phyloP scores from a whole-genome alignment of 345 rosid species.

The Punica granatum region DNA sequence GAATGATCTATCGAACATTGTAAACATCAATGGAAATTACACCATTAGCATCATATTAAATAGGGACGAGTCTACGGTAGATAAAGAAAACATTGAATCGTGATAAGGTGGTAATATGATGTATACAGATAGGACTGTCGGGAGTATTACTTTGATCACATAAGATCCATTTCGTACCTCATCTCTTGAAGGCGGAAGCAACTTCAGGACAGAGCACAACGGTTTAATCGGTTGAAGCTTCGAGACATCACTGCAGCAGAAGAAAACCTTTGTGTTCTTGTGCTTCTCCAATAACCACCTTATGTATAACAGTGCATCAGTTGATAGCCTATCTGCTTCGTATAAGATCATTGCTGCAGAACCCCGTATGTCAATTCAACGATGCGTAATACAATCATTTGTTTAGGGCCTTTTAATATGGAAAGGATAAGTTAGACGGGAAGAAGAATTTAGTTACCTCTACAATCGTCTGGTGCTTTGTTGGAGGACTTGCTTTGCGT shows the following conservation, averaged over 20 bases:
- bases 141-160: background rate
- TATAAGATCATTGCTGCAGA: conserved; percentile 35
- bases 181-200: conserved; percentile 35
- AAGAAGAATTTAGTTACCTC: conserved; percentile 20
- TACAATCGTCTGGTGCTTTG: conserved; percentile 16
- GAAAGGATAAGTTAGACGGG: background rate
- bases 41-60: background rate
- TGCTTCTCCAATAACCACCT: conserved; percentile 51
- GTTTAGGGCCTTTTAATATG: background rate
- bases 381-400: background rate
- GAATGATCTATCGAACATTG: conserved; percentile 25
- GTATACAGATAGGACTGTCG: no score
- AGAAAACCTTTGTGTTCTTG: conserved; percentile 37
- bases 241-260: conserved; percentile 49
- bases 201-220: conserved; percentile 35
- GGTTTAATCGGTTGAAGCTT: conserved; percentile 43
- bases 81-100: no score
- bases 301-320: conserved; percentile 43
- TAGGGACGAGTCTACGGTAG: no score
- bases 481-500: conserved; percentile 16
- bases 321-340: conserved; percentile 45
- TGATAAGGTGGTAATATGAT: no score
- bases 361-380: no score
- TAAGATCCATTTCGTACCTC: conserved; percentile 25
- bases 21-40: background rate